These are phyloP conservation scores for Leccinum subatratum DNA, from an alignment of 1,284 basidiomycete species.

Conservation along the genomic window DNA sequence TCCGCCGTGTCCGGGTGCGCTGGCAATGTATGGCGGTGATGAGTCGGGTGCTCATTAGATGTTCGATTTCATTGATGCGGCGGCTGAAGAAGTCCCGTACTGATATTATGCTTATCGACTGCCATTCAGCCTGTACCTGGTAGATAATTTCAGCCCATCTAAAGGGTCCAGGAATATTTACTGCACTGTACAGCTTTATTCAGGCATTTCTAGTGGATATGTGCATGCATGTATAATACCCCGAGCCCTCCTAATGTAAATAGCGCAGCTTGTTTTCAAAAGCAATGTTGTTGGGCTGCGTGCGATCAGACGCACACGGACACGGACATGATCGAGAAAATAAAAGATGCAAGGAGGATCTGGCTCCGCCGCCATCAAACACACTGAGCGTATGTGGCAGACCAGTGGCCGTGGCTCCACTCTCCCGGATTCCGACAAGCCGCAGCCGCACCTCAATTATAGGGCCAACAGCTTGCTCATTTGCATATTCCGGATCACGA, in stretches of 20 bases:
- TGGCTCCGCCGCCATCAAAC: not conserved
- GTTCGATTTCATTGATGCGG: not conserved
- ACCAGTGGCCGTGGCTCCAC: constrained; percentile 1
- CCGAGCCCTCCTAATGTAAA: constrained; percentile 30
- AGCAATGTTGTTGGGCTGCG: constrained; percentile 6
- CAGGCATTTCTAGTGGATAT: constrained; percentile 35
- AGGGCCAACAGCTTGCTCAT: not conserved
- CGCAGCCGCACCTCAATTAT: not conserved
- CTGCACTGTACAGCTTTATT: constrained; percentile 34
- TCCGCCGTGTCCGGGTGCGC: not conserved
- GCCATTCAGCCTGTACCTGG: too few species aligned
- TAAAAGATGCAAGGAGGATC: constrained; percentile 10
- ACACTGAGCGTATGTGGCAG: not conserved
- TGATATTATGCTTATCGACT: not conserved
- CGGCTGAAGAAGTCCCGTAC: too few species aligned
- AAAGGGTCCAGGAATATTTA: too few species aligned
- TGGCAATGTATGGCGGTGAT: too few species aligned
- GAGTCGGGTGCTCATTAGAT: too few species aligned
- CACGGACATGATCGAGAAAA: constrained; percentile 16
- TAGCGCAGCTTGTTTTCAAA: constrained; percentile 20
- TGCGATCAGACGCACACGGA: constrained; percentile 4
- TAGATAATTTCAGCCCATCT: too few species aligned
- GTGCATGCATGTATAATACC: constrained; percentile 38
- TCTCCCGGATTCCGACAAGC: constrained; percentile 1
- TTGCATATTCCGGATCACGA: not conserved